Evolutionary conservation across 140 eudicot species (phyloP), one percentile per base, ranked within the genome.

Genomic region (Stevia rebaudiana): DNA sequence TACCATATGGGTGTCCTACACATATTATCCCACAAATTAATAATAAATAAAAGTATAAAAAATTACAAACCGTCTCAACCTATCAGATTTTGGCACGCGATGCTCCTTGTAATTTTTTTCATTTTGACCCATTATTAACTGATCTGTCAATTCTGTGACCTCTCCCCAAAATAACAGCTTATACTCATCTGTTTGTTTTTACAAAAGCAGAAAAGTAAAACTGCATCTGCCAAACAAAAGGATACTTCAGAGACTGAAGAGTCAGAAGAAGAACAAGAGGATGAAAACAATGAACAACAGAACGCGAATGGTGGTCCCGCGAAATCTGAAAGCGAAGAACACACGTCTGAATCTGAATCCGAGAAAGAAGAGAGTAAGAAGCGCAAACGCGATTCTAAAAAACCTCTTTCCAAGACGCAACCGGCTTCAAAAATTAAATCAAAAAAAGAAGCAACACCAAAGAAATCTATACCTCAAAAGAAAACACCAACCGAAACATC

Each of bases 281-380:
- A 83, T 24, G 61, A 55, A 36, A 36, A 58, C 59, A 80, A 25
- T 12, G 72, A 54, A 53, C 55, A 71, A 52, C 83, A 86, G 69
- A 74, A 82, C 70, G 70, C 39, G 42, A 75, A 88, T 69, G 89
- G 89, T 40, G 74, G 65, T 61, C 62, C 79, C 1, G 87, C 74
- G 44, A 70, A 46, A 46, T 83, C 95, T 16, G 89, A 80, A 61
- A 85, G 89, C 50, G 86, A 84, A 67, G 84, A 65, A 73, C 58
- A 80, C 59, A 83, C 48, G 42, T 72, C 83, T 42, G 95, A 78
- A 66, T 74, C 69, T 9, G 89, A 80, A 49, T 71, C 90, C 17
- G 94, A 64, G 36, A 81, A 81, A 40, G 86, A 56, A 51, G 84
- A 61, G 41, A 58, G 74, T 67, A 74, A 74, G 57, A 84, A 82